Evolutionary conservation across 768 basidiomycete species (phyloP).

Genomic region (Mycena venus): DNA sequence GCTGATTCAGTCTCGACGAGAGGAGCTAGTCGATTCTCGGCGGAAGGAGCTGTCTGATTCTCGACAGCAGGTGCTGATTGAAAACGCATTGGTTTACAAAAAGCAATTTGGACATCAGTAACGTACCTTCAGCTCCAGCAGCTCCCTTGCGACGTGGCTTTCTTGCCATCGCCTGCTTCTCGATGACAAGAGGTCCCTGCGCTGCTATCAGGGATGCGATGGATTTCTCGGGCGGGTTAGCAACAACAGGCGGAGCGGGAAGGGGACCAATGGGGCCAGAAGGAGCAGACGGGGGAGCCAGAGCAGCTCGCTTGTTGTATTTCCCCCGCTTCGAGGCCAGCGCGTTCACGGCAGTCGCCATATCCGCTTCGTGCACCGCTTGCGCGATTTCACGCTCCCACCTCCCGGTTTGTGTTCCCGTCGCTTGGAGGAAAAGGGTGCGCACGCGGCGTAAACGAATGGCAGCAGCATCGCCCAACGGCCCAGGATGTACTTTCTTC

Average conservation of each 20-base stretch:
- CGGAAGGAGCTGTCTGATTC: no score
- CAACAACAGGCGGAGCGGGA: constrained; percentile 54
- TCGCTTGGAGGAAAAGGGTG: constrained; percentile 70
- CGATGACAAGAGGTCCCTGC: constrained; percentile 60
- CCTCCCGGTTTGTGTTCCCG: constrained; percentile 60
- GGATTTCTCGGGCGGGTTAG: constrained; percentile 64
- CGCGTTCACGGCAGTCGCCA: constrained; percentile 42
- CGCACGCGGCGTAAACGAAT: constrained; percentile 69
- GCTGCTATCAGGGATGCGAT: constrained; percentile 63
- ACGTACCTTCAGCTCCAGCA: constrained; percentile 42
- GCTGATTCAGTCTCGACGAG: constrained; percentile 14
- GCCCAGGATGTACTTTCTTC: constrained; percentile 63
- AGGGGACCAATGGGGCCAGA: constrained; percentile 37
- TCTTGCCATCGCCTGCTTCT: constrained; percentile 39
- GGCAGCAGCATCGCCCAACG: constrained; percentile 60
- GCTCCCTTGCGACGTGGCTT: neutral
- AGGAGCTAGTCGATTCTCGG: no score
- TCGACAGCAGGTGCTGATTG: no score
- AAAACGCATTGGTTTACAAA: neutral
- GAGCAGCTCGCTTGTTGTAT: constrained; percentile 9
- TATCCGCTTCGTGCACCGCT: constrained; percentile 68
- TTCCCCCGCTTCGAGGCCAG: neutral
- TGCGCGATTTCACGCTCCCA: constrained; percentile 76
- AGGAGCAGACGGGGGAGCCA: constrained; percentile 13
- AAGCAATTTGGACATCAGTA: no score